These are phyloP conservation scores for Apiotrichum veenhuisii DNA, from an alignment of 1,284 basidiomycete species.

Conservation along the genomic window DNA sequence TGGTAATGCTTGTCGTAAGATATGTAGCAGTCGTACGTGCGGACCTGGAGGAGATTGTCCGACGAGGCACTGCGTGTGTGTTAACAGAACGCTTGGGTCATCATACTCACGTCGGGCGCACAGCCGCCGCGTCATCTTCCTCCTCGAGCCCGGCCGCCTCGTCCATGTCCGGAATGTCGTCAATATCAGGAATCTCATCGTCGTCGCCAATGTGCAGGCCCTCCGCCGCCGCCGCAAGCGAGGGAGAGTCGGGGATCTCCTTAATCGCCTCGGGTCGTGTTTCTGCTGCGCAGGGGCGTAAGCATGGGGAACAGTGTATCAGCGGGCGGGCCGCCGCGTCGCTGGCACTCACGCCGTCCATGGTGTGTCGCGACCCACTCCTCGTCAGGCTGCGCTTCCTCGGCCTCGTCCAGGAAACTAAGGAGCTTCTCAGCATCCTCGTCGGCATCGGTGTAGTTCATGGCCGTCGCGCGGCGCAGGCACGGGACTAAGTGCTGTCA, in stretches of 20 bases:
- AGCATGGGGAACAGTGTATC: not conserved
- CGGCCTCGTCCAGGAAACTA: conserved; percentile 51
- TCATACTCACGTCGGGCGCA: conserved; percentile 13
- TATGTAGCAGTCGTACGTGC: conserved; percentile 99
- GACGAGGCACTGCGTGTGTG: conserved; percentile 4
- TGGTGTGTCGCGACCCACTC: conserved; percentile 54
- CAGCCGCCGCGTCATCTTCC: conserved; percentile 61
- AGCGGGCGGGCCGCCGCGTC: not conserved
- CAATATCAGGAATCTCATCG: conserved; percentile 69
- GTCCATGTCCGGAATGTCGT: conserved; percentile 91
- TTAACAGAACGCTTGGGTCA: not conserved
- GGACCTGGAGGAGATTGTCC: conserved; percentile 82
- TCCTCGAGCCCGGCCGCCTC: conserved; percentile 65
- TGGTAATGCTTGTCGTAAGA: conserved; percentile 98
- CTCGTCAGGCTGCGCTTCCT: conserved; percentile 45
- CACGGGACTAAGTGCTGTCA: conserved; percentile 70
- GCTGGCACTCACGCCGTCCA: conserved; percentile 36
- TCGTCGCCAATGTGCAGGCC: conserved; percentile 50
- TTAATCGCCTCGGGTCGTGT: conserved; percentile 37
- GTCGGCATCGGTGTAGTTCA: conserved; percentile 90
- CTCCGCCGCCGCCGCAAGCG: conserved; percentile 39
- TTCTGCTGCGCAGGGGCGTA: conserved; percentile 3
- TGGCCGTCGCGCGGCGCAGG: conserved; percentile 79
- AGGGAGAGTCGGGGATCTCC: conserved; percentile 42
- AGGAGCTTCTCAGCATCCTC: conserved; percentile 89